Conservation (phyloP, 2,329 filamentous ascomycete genomes). For the Colletotrichum lupini region DNA sequence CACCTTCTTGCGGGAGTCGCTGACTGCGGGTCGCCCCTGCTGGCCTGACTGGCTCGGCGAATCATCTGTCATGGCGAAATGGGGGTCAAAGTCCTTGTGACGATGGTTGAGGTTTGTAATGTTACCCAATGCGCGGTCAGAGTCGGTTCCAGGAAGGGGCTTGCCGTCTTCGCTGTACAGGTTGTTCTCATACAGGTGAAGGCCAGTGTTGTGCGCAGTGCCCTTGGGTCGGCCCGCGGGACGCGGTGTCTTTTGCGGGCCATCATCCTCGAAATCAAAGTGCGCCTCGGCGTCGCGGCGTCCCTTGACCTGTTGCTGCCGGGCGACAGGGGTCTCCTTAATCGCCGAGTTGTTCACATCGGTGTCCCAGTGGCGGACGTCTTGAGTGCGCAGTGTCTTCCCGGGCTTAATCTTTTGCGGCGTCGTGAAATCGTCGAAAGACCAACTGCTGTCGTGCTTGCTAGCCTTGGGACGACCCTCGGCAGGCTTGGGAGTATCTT, state of each 20-base stretch:
- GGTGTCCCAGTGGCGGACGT: conserved; percentile 83
- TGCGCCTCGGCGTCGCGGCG: conserved; percentile 85
- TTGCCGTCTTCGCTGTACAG: conserved; percentile 71
- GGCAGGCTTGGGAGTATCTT: conserved; percentile 57
- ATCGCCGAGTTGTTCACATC: conserved; percentile 68
- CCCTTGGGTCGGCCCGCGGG: conserved; percentile 60
- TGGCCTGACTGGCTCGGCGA: conserved; percentile 61
- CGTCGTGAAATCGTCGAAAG: conserved; percentile 88
- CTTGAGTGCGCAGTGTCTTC: conserved; percentile 71
- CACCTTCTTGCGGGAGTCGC: conserved; percentile 73
- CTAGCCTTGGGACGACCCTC: conserved; percentile 57
- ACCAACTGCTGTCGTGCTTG: conserved; percentile 83
- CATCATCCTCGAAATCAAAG: conserved; percentile 86
- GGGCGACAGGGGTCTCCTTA: conserved; percentile 65
- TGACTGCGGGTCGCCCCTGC: conserved; percentile 54
- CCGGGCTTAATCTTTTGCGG: conserved; percentile 76
- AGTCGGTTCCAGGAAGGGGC: conserved; percentile 47
- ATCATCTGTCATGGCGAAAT: conserved; percentile 81
- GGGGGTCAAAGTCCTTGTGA: conserved; percentile 79
- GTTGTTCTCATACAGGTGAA: conserved; percentile 82
- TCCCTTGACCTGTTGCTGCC: conserved; percentile 69
- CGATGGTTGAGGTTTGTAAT: conserved; percentile 80
- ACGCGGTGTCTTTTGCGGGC: conserved; percentile 63
- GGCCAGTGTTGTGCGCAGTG: conserved; percentile 72
- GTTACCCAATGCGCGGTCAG: conserved; percentile 64